These are phyloP conservation scores for Dendrobium nobile DNA, from an alignment of 106 monocot species.

Conservation along the genomic window DNA sequence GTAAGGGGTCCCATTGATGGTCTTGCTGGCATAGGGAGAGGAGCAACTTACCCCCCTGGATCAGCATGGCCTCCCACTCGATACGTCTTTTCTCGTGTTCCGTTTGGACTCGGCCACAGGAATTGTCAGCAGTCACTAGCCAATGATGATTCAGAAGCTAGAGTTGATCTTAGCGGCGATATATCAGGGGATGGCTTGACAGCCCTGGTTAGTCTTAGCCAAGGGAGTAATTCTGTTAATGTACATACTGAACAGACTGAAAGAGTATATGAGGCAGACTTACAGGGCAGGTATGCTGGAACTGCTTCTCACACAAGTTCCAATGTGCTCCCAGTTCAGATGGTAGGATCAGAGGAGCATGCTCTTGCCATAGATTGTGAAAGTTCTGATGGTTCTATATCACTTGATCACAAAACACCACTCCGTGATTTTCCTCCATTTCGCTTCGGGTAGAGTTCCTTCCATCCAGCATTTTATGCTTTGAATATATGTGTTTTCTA, in stretches of 20 bases:
- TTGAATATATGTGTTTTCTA: background rate
- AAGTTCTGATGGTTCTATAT: slow-evolving; percentile 59
- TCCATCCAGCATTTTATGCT: background rate
- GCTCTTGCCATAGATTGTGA: slow-evolving; percentile 62
- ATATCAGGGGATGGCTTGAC: slow-evolving; percentile 90
- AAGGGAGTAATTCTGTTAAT: slow-evolving; percentile 47
- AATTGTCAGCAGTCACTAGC: slow-evolving; percentile 69
- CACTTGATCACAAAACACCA: slow-evolving; percentile 88
- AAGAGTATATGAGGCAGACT: slow-evolving; percentile 41
- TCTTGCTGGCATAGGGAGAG: slow-evolving; percentile 92
- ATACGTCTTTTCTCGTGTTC: slow-evolving; percentile 90
- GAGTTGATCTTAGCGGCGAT: slow-evolving; percentile 64
- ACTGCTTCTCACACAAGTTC: slow-evolving; percentile 28
- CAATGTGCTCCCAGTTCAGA: slow-evolving; percentile 51
- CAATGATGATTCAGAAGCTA: slow-evolving; percentile 82
- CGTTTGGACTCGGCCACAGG: slow-evolving; percentile 69
- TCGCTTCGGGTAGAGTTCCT: slow-evolving; percentile 70
- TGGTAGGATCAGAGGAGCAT: slow-evolving; percentile 61
- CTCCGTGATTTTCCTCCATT: slow-evolving; percentile 82
- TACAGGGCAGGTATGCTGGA: slow-evolving; percentile 27
- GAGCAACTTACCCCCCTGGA: slow-evolving; percentile 55
- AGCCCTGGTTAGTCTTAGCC: slow-evolving; percentile 75
- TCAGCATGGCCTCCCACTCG: slow-evolving; percentile 89
- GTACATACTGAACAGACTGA: slow-evolving; percentile 59
- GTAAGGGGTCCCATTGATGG: slow-evolving; percentile 85